phyloP scores from a whole-genome alignment of 495 filamentous ascomycete genomes.

The Penicillium alfredii region DNA sequence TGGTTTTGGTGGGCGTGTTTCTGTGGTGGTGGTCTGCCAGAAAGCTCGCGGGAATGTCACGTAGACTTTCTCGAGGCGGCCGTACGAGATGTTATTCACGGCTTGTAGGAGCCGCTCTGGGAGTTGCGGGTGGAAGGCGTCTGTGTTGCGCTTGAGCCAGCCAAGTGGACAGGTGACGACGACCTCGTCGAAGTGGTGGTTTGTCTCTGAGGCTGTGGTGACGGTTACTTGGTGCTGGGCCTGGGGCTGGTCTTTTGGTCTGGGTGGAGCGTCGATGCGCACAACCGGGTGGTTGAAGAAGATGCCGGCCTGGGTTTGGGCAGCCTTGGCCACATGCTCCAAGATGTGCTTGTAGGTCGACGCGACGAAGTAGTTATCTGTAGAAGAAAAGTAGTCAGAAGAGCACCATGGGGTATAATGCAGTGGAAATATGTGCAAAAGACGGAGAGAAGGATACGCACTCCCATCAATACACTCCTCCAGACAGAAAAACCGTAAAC shows the following conservation, averaged over 20 bases:
- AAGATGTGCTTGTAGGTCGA: conserved; percentile 80
- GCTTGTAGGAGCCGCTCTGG: conserved; percentile 60
- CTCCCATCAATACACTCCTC: conserved; percentile 91
- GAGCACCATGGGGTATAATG: neutral
- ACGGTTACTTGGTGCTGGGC: conserved; percentile 41
- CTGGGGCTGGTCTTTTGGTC: conserved; percentile 5
- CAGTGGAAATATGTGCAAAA: neutral
- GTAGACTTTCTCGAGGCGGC: conserved; percentile 87
- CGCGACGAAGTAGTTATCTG: conserved; percentile 84
- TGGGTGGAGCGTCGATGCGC: conserved; percentile 35
- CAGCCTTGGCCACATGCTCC: conserved; percentile 57
- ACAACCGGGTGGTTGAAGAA: conserved; percentile 50
- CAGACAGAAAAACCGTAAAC: conserved; percentile 88
- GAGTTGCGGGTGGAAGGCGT: conserved; percentile 63
- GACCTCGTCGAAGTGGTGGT: conserved; percentile 68
- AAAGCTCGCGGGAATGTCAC: conserved; percentile 74
- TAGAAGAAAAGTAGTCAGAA: neutral
- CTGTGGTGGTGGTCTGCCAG: conserved; percentile 39
- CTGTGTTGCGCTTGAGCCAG: conserved; percentile 74
- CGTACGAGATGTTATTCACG: conserved; percentile 77
- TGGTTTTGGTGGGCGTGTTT: conserved; percentile 6
- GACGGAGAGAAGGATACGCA: conserved; percentile 31
- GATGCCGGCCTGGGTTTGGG: conserved; percentile 56
- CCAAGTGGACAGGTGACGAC: conserved; percentile 82
- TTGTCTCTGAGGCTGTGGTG: conserved; percentile 46